Evolutionary conservation across 1,284 basidiomycete genomes (phyloP).

Genomic region (Ustilago tritici): DNA sequence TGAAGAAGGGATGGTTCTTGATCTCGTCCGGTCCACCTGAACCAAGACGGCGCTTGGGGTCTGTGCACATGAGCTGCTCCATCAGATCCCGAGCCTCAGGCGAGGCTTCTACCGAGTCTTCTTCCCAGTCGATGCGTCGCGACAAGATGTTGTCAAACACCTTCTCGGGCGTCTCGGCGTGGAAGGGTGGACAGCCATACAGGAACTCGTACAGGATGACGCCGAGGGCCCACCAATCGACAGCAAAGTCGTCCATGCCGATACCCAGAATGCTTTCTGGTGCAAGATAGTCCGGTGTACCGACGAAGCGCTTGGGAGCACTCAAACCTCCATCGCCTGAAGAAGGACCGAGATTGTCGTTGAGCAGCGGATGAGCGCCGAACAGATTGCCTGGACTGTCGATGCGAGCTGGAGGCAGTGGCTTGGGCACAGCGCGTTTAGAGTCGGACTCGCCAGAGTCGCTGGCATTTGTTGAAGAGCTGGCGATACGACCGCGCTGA

Average conservation of each 20-base stretch:
- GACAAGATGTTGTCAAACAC: constrained; percentile 99
- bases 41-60: constrained; percentile 85
- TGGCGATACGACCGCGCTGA: constrained; percentile 50
- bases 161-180: constrained; percentile 94
- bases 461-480: constrained; percentile 61
- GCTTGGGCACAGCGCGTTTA: constrained; percentile 37
- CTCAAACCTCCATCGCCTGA: constrained; percentile 74
- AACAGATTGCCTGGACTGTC: constrained; percentile 60
- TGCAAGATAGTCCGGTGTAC: constrained; percentile 95
- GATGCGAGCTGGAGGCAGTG: constrained; percentile 49
- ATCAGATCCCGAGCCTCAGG: constrained; percentile 91
- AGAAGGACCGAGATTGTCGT: constrained; percentile 63
- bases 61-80: constrained; percentile 84
- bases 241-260: constrained; percentile 91
- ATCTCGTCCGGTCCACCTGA: constrained; percentile 91
- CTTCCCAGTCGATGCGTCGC: constrained; percentile 94
- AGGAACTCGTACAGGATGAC: constrained; percentile 99
- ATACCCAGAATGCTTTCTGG: constrained; percentile 96
- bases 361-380: constrained; percentile 51
- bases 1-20: constrained; percentile 90
- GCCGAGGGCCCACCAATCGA: constrained; percentile 99
- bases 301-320: constrained; percentile 76
- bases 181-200: constrained; percentile 96
- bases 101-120: constrained; percentile 88
- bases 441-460: constrained; percentile 59